Percentiles rank a stretch among this genome's conserved stretches.
Evolutionary conservation across 139 green algal species (phyloP).

Genomic region (Chlorella sorokiniana): DNA sequence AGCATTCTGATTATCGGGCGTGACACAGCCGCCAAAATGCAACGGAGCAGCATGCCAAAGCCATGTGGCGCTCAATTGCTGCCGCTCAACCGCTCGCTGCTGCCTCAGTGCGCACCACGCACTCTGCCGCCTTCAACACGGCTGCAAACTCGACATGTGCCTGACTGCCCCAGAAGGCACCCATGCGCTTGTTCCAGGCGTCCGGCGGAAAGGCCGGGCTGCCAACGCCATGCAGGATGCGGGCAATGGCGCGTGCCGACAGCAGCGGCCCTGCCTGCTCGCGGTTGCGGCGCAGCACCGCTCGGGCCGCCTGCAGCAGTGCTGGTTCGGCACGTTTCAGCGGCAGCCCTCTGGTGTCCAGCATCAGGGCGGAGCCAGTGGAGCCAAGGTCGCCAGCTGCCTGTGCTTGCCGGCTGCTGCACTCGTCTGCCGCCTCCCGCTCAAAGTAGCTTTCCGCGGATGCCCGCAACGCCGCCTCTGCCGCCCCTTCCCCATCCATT

Average conservation of each 20-base stretch:
- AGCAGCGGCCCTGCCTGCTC: conserved; percentile 23
- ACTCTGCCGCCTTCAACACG: conserved; percentile 41
- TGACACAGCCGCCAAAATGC: too few relatives aligned
- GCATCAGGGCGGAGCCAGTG: background rate
- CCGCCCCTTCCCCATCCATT: conserved; percentile 1
- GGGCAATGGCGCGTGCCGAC: conserved; percentile 49
- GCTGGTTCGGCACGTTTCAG: conserved; percentile 23
- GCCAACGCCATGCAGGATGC: conserved; percentile 73
- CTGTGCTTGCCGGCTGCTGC: background rate
- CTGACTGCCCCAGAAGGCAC: conserved; percentile 60
- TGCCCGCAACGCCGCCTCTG: conserved; percentile 54
- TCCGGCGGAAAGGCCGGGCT: conserved; percentile 64
- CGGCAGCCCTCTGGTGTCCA: conserved; percentile 35
- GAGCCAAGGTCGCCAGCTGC: background rate
- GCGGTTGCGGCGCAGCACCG: conserved; percentile 29
- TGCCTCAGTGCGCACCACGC: background rate
- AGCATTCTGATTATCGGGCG: too few relatives aligned
- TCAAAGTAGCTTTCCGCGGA: conserved; percentile 65
- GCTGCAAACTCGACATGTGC: conserved; percentile 53
- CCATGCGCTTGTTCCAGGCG: conserved; percentile 58
- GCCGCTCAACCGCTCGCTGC: background rate
- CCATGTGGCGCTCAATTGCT: too few relatives aligned
- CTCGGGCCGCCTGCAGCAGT: conserved; percentile 28
- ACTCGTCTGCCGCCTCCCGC: background rate
- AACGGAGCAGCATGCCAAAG: too few relatives aligned